Evolutionary conservation across 169 alveolate species (phyloP).

Genomic region (Eimeria zaria): DNA sequence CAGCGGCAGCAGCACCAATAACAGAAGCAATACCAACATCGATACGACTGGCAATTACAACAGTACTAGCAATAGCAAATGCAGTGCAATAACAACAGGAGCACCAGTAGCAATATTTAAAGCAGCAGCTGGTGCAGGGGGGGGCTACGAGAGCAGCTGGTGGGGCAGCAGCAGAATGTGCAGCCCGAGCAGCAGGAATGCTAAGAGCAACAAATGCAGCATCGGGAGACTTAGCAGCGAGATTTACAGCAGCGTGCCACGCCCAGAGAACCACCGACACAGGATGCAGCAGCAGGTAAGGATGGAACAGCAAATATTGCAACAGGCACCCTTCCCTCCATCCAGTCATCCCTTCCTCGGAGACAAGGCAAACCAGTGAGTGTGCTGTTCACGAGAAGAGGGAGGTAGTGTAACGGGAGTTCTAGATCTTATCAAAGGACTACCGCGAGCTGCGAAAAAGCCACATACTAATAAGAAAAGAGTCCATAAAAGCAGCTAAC

Average conservation of each 20-base stretch:
- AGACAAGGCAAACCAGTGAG: not conserved
- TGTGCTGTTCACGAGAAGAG: not conserved
- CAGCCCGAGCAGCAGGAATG: not conserved
- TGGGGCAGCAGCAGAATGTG: no score
- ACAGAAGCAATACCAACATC: not conserved
- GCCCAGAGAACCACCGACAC: not conserved
- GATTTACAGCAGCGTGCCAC: not conserved
- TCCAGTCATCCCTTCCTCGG: not conserved
- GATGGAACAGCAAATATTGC: not conserved
- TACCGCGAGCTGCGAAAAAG: no score
- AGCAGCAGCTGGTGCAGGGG: no score
- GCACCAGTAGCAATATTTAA: not conserved
- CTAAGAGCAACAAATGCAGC: not conserved
- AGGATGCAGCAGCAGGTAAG: not conserved
- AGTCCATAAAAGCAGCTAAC: no score
- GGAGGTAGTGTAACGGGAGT: no score
- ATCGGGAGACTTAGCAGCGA: not conserved
- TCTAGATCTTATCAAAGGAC: no score
- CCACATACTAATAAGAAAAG: no score
- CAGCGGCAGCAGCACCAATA: not conserved
- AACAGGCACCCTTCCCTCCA: not conserved
- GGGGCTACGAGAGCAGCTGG: no score
- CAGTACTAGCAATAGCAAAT: no score
- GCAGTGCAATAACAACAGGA: not conserved
- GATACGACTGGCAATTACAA: not conserved